Percentiles rank a stretch among this genome's conserved stretches.
These are phyloP conservation scores for Thelephora terrestris DNA, from an alignment of 1,284 basidiomycete species.

Conservation along the genomic window DNA sequence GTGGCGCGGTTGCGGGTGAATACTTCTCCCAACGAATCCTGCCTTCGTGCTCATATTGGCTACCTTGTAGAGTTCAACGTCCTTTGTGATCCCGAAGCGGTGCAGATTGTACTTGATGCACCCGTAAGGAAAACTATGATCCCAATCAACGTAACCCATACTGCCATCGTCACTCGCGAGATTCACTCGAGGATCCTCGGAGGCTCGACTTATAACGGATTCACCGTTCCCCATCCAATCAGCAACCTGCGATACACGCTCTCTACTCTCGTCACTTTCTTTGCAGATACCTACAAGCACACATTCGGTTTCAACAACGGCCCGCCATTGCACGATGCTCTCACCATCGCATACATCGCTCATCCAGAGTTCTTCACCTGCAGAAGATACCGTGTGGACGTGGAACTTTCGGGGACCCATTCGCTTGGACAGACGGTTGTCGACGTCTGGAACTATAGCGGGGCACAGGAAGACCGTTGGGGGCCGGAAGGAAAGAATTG, in stretches of 20 bases:
- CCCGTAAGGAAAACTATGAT: slow-evolving; percentile 57
- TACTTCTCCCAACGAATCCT: slow-evolving; percentile 3
- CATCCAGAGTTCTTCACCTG: slow-evolving; percentile 51
- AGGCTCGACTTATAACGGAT: slow-evolving; percentile 7
- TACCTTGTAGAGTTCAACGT: slow-evolving; percentile 62
- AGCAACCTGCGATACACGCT: slow-evolving; percentile 56
- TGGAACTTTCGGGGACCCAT: slow-evolving; percentile 56
- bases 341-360: slow-evolving; percentile 66
- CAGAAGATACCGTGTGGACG: slow-evolving; percentile 61
- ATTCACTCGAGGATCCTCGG: slow-evolving; percentile 43
- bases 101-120: slow-evolving; percentile 65
- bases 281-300: slow-evolving; percentile 55
- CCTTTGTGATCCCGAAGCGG: slow-evolving; percentile 72
- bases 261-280: slow-evolving; percentile 63
- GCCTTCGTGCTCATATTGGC: neutral
- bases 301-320: slow-evolving; percentile 67
- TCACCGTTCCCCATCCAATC: slow-evolving; percentile 27
- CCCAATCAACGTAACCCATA: slow-evolving; percentile 79
- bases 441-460: slow-evolving; percentile 57
- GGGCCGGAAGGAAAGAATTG: slow-evolving; percentile 64
- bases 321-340: slow-evolving; percentile 75
- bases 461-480: slow-evolving; percentile 49
- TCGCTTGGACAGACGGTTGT: slow-evolving; percentile 69
- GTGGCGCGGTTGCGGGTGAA: slow-evolving; percentile 60
- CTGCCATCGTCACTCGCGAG: slow-evolving; percentile 53